These are phyloP conservation scores for Colletotrichum somersetense DNA, from an alignment of 2,329 filamentous ascomycete species.

Conservation along the genomic window DNA sequence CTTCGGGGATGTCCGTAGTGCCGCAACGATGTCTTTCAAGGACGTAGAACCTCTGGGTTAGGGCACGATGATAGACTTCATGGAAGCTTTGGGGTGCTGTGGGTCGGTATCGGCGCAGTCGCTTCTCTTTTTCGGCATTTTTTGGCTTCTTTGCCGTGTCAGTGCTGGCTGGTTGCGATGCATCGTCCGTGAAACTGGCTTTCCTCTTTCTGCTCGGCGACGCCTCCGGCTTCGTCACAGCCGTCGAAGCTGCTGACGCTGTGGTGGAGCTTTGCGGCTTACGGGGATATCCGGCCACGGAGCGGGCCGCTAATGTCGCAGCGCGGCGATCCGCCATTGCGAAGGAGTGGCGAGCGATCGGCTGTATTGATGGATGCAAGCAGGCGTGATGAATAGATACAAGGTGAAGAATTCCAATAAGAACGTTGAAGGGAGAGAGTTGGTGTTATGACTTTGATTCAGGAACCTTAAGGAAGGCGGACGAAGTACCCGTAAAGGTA, in stretches of 20 bases:
- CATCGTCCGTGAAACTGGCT: background rate
- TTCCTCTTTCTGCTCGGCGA: conserved; percentile 23
- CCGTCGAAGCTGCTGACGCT: background rate
- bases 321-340: conserved; percentile 12
- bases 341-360: too few species aligned
- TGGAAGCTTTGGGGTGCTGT: conserved; percentile 52
- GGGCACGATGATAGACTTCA: conserved; percentile 55
- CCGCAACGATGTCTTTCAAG: conserved; percentile 55
- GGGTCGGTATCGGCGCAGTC: conserved; percentile 51
- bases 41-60: conserved; percentile 61
- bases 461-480: background rate
- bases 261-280: background rate
- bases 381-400: background rate
- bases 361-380: background rate
- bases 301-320: background rate
- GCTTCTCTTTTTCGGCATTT: conserved; percentile 48
- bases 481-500: too few species aligned
- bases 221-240: background rate
- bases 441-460: background rate
- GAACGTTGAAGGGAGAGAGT: background rate
- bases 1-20: conserved; percentile 56
- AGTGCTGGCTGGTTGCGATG: background rate
- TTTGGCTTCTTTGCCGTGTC: background rate
- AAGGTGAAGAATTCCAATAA: background rate
- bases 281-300: background rate